phyloP scores from a whole-genome alignment of 1,139 yeast genomes.

The Spencermartinsiella ligniputridi region DNA sequence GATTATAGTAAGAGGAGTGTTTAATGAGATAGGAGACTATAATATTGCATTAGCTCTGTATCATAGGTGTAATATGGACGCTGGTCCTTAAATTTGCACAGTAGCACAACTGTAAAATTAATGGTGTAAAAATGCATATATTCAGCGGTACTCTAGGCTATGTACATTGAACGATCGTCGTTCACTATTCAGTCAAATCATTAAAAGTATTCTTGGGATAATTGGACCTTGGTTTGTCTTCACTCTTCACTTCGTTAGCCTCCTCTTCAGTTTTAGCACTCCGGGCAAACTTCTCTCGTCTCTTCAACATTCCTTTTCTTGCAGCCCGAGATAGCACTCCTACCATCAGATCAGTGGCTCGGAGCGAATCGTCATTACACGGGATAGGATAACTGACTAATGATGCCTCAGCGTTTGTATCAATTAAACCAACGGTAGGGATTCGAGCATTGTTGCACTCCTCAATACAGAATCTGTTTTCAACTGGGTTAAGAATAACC shows the following conservation, averaged over 20 bases:
- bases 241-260: not conserved
- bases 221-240: not conserved
- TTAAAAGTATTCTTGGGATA: not conserved
- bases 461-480: slow-evolving; percentile 71
- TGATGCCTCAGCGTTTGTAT: slow-evolving; percentile 89
- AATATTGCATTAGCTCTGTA: no score
- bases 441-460: slow-evolving; percentile 82
- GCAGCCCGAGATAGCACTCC: slow-evolving; percentile 89
- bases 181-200: no score
- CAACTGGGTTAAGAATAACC: slow-evolving; percentile 82
- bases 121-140: no score
- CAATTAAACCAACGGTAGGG: slow-evolving; percentile 92
- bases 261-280: not conserved
- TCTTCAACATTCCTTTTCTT: slow-evolving; percentile 61
- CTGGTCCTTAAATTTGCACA: no score
- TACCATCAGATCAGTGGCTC: slow-evolving; percentile 71
- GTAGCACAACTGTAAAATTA: no score
- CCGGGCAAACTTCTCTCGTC: slow-evolving; percentile 41
- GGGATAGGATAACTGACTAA: slow-evolving; percentile 92
- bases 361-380: slow-evolving; percentile 88
- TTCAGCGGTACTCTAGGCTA: no score
- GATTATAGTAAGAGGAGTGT: no score
- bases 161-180: no score
- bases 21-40: no score
- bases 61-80: no score